Evolutionary conservation across 345 rosid genomes (phyloP).

Genomic region (Orychophragmus violaceus): DNA sequence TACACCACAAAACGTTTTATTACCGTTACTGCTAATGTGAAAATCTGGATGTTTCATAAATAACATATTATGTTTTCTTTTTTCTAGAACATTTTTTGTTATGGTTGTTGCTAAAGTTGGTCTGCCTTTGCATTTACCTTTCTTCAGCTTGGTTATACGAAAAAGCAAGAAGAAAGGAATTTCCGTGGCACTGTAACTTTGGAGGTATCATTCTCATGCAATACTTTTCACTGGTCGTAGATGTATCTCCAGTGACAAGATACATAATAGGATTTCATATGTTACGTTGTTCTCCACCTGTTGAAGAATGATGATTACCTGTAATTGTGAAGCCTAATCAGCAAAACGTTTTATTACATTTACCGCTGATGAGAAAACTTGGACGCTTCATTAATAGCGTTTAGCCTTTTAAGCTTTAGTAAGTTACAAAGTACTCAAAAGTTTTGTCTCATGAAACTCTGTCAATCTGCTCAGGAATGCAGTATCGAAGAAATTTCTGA

Average conservation of each 20-base stretch:
- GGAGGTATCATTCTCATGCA: constrained; percentile 55
- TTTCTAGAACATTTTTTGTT: not conserved
- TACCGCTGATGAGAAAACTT: not conserved
- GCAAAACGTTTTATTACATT: not conserved
- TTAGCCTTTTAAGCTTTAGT: not conserved
- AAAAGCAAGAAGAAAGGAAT: constrained; percentile 90
- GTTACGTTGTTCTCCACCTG: not conserved
- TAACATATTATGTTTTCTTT: not conserved
- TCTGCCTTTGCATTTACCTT: constrained; percentile 12
- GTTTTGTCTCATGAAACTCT: not conserved
- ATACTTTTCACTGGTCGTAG: not conserved
- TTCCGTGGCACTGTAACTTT: constrained; percentile 90
- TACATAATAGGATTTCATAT: not conserved
- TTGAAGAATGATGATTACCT: not conserved
- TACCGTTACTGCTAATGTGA: not conserved
- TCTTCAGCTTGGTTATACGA: constrained; percentile 89
- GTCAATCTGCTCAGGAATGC: constrained; percentile 59
- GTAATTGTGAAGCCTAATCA: not conserved
- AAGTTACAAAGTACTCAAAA: not conserved
- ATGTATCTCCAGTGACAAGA: not conserved
- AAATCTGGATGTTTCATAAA: not conserved
- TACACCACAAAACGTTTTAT: not conserved
- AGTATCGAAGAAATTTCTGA: constrained; percentile 69
- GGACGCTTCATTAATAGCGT: not conserved
- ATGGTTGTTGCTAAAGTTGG: not conserved